These are phyloP conservation scores for Fusarium sp. DNA, from an alignment of 2,329 filamentous ascomycete species.

Conservation along the genomic window DNA sequence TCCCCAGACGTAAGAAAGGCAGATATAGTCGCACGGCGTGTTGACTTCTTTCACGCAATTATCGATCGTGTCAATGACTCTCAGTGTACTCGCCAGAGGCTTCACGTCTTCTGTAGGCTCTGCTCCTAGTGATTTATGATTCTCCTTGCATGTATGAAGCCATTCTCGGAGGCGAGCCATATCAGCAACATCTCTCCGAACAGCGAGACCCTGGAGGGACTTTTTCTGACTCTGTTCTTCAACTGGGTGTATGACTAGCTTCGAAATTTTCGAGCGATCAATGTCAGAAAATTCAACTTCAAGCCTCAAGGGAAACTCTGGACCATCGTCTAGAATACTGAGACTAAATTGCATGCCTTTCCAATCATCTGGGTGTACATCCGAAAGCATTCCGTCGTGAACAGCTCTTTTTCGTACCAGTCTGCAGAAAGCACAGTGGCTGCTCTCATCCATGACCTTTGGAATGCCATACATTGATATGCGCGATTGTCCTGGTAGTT, in stretches of 20 bases:
- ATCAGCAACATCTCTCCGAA: constrained; percentile 1
- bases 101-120: neutral
- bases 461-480: constrained; percentile 6
- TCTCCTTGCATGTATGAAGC: neutral
- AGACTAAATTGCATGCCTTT: neutral
- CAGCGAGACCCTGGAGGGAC: constrained; percentile 7
- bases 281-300: constrained; percentile 12
- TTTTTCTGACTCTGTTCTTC: neutral
- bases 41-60: constrained; percentile 11
- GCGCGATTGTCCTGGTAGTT: constrained; percentile 12
- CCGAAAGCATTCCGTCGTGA: neutral
- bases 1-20: constrained; percentile 29
- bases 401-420: neutral
- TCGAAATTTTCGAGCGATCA: neutral
- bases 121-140: neutral
- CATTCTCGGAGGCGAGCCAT: neutral
- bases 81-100: neutral
- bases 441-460: neutral
- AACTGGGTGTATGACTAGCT: constrained; percentile 5
- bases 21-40: constrained; percentile 11
- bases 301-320: neutral
- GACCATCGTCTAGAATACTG: neutral
- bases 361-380: neutral
- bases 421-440: constrained; percentile 10
- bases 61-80: constrained; percentile 6